Percentiles rank a stretch among this genome's conserved stretches.
phyloP scores from a whole-genome alignment of 2,329 filamentous ascomycete species.

The Chaetomiaceae sp. region DNA sequence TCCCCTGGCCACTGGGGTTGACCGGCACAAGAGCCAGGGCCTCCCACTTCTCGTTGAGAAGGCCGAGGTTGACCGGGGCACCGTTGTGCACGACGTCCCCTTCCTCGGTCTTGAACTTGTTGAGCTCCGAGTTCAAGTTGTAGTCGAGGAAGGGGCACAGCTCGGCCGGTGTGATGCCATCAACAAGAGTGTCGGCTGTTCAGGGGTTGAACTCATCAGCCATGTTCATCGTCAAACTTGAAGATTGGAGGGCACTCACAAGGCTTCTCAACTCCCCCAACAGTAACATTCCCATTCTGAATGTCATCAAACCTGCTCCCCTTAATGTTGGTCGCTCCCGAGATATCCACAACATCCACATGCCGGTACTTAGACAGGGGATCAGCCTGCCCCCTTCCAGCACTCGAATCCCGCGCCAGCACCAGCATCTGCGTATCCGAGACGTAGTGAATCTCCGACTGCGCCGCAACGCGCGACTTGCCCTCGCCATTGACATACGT shows the following conservation, averaged over 20 bases:
- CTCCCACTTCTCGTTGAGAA: constrained; percentile 78
- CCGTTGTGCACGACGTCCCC: constrained; percentile 59
- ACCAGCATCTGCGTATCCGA: constrained; percentile 62
- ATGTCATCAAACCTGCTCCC: constrained; percentile 37
- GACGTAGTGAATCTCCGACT: constrained; percentile 65
- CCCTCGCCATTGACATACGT: constrained; percentile 48
- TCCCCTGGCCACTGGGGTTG: constrained; percentile 35
- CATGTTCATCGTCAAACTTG: too few relatives aligned
- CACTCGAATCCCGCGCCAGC: constrained; percentile 58
- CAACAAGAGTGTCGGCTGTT: constrained; percentile 50
- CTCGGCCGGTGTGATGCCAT: constrained; percentile 50
- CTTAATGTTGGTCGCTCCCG: constrained; percentile 56
- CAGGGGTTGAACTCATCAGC: not conserved
- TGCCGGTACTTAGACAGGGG: constrained; percentile 60
- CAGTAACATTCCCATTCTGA: constrained; percentile 17
- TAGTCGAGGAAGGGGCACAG: constrained; percentile 66
- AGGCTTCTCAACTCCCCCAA: constrained; percentile 24
- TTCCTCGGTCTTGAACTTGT: constrained; percentile 43
- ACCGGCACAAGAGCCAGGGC: constrained; percentile 59
- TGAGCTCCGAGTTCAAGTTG: constrained; percentile 62
- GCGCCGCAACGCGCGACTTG: constrained; percentile 54
- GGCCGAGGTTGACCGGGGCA: constrained; percentile 49
- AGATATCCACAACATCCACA: constrained; percentile 64
- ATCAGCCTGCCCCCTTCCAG: constrained; percentile 52
- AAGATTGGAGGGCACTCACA: constrained; percentile 1